Conservation (phyloP, 805 yeast species). For the Starmerella bombicola region DNA sequence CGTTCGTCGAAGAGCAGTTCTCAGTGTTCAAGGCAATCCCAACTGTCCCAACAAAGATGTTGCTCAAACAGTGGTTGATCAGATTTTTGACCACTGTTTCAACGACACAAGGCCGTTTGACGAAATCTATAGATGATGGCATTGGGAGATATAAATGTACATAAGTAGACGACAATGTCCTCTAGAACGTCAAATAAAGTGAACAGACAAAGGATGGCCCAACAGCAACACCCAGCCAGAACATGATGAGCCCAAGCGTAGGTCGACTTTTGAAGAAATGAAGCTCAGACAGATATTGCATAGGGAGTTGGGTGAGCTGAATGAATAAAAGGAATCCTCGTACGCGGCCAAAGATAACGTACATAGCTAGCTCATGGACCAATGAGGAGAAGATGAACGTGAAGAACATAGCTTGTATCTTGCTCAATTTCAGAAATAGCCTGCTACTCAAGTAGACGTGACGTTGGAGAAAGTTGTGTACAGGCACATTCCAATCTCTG, state of each 20-base stretch:
- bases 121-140: conserved; percentile 53
- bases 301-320: conserved; percentile 82
- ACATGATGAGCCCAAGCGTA: conserved; percentile 63
- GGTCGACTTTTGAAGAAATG: conserved; percentile 43
- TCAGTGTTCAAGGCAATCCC: conserved; percentile 81
- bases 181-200: conserved; percentile 60
- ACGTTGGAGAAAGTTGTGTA: conserved; percentile 73
- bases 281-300: conserved; percentile 52
- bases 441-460: conserved; percentile 91
- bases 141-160: neutral
- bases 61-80: conserved; percentile 68
- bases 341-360: conserved; percentile 61
- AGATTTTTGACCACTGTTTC: conserved; percentile 87
- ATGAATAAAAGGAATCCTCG: conserved; percentile 69
- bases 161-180: neutral
- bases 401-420: conserved; percentile 54
- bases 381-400: conserved; percentile 52
- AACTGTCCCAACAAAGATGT: conserved; percentile 56
- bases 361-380: conserved; percentile 90
- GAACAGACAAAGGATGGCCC: conserved; percentile 87
- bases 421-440: conserved; percentile 56
- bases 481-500: conserved; percentile 89
- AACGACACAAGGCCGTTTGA: conserved; percentile 94
- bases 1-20: conserved; percentile 73
- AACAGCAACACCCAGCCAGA: conserved; percentile 83